A percentile compares a stretch with the other conserved stretches of the same genome.
Evolutionary conservation across 192 early-diverging fungal genomes (phyloP).

Genomic region (Entomortierella chlamydospora): DNA sequence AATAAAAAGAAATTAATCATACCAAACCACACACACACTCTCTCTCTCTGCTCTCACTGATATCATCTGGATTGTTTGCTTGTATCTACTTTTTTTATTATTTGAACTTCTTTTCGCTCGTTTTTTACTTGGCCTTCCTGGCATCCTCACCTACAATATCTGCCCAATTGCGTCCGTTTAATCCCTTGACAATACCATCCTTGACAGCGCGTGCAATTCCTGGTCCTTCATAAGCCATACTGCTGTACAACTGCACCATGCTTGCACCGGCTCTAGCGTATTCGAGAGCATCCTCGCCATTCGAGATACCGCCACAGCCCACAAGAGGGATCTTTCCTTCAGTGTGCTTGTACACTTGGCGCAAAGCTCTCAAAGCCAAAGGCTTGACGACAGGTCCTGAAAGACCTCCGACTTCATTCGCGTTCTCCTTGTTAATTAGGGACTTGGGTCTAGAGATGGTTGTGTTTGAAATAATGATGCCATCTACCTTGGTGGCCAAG

Average conservation of each 20-base stretch:
- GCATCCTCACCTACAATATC: constrained; percentile 57
- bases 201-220: constrained; percentile 85
- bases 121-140: not conserved
- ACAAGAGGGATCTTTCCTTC: constrained; percentile 81
- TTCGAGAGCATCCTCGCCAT: constrained; percentile 80
- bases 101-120: not conserved
- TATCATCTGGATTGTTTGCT: too few relatives aligned
- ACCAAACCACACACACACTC: too few relatives aligned
- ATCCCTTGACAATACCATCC: constrained; percentile 72
- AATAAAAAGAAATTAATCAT: not conserved
- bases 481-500: constrained; percentile 78
- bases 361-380: constrained; percentile 78
- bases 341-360: constrained; percentile 80
- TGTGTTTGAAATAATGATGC: constrained; percentile 91
- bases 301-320: constrained; percentile 88
- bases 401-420: constrained; percentile 74
- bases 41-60: too few relatives aligned
- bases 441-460: constrained; percentile 77
- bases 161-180: constrained; percentile 82
- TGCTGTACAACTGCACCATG: constrained; percentile 86
- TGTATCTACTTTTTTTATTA: not conserved
- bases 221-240: constrained; percentile 80
- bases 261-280: constrained; percentile 88
- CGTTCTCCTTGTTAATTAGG: constrained; percentile 65
- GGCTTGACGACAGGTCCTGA: constrained; percentile 83